A percentile compares a stretch with the other conserved stretches of the same genome.
Evolutionary conservation across 2,329 filamentous ascomycete species (phyloP).

Genomic region (Claviceps pazoutovae): DNA sequence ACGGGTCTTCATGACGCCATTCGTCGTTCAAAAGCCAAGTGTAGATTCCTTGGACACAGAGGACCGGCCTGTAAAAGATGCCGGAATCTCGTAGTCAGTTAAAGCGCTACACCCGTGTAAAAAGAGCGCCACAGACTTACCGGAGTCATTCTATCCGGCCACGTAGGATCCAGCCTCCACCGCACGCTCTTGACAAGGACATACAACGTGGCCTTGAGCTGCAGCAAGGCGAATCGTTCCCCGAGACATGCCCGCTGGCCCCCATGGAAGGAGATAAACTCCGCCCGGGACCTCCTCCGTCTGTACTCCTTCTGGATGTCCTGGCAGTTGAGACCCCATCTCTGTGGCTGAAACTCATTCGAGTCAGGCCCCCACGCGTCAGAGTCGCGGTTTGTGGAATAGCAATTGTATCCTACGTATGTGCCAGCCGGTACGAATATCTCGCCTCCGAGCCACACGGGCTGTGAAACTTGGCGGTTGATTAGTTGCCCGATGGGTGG

Average conservation of each 20-base stretch:
- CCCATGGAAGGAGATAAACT: slow-evolving; percentile 29
- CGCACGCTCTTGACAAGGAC: slow-evolving; percentile 15
- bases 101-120: not conserved
- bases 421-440: slow-evolving; percentile 22
- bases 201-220: slow-evolving; percentile 21
- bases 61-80: slow-evolving; percentile 6
- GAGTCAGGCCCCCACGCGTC: slow-evolving; percentile 18
- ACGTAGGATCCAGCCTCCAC: slow-evolving; percentile 20
- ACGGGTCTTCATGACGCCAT: not conserved
- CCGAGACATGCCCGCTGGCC: slow-evolving; percentile 26
- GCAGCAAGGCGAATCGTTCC: slow-evolving; percentile 24
- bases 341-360: slow-evolving; percentile 23
- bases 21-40: slow-evolving; percentile 1
- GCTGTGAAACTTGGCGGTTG: slow-evolving; percentile 24
- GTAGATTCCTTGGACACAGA: slow-evolving; percentile 6
- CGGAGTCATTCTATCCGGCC: slow-evolving; percentile 19
- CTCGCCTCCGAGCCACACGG: slow-evolving; percentile 13
- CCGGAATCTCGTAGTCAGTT: not conserved
- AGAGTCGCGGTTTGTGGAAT: slow-evolving; percentile 23
- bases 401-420: slow-evolving; percentile 27
- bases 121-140: slow-evolving; percentile 11
- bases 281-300: slow-evolving; percentile 20
- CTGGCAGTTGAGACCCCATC: slow-evolving; percentile 23
- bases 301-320: slow-evolving; percentile 22
- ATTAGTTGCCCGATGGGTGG: slow-evolving; percentile 35